phyloP scores from a whole-genome alignment of 768 basidiomycete genomes.

The Leccinum ochraceum region DNA sequence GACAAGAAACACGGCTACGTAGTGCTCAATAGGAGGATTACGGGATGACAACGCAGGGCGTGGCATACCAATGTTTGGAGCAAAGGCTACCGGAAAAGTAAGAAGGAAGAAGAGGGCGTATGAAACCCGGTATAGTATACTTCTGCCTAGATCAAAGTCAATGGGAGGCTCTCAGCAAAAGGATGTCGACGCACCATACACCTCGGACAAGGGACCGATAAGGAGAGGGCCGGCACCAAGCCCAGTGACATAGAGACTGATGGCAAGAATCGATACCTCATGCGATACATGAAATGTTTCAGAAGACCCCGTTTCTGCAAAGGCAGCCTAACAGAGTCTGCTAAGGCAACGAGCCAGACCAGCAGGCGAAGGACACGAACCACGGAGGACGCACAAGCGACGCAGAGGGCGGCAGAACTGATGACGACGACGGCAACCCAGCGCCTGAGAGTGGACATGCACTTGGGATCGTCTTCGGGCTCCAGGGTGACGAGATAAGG shows the following conservation, averaged over 20 bases:
- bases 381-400: slow-evolving; percentile 57
- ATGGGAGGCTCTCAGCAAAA: background rate
- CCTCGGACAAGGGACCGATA: slow-evolving; percentile 46
- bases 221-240: slow-evolving; percentile 36
- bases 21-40: background rate
- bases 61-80: slow-evolving; percentile 55
- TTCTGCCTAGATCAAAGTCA: slow-evolving; percentile 44
- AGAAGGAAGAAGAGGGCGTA: slow-evolving; percentile 62
- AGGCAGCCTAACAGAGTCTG: slow-evolving; percentile 46
- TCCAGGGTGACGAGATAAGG: slow-evolving; percentile 40
- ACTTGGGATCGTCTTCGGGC: slow-evolving; percentile 43
- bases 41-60: background rate
- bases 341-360: background rate
- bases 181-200: slow-evolving; percentile 25
- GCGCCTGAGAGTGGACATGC: slow-evolving; percentile 41
- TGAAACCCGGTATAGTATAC: slow-evolving; percentile 60
- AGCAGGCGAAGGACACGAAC: slow-evolving; percentile 35
- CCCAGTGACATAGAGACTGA: slow-evolving; percentile 47
- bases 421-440: slow-evolving; percentile 52
- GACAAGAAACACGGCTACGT: slow-evolving; percentile 57
- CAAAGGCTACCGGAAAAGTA: slow-evolving; percentile 73
- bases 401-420: slow-evolving; percentile 48
- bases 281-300: slow-evolving; percentile 51
- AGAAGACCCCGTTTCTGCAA: slow-evolving; percentile 62
- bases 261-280: slow-evolving; percentile 50